Conservation (phyloP, 176 grass and related monocot species). For the Poa annua region DNA sequence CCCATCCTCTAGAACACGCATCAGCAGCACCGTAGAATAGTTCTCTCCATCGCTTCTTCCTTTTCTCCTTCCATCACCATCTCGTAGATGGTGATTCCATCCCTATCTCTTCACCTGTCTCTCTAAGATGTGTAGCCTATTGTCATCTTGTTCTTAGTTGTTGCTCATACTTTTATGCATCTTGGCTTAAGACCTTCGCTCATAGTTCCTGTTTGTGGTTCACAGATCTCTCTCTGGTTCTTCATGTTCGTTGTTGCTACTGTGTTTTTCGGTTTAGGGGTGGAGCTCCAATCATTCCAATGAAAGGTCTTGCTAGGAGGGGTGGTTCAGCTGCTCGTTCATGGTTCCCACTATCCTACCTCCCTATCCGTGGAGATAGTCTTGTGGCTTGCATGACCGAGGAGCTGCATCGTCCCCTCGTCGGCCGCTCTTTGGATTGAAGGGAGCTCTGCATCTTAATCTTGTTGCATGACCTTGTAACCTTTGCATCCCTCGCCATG, state of each 20-base stretch:
- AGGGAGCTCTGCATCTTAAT: conserved; percentile 84
- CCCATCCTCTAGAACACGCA: neutral
- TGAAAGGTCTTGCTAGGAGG: conserved; percentile 51
- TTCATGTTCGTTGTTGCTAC: neutral
- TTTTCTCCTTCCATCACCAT: neutral
- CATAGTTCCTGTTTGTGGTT: neutral
- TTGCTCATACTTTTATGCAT: neutral
- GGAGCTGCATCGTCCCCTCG: conserved; percentile 62
- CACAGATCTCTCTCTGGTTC: neutral
- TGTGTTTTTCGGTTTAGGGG: conserved; percentile 36
- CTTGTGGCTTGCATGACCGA: conserved; percentile 83
- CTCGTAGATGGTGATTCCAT: neutral
- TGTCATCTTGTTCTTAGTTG: neutral
- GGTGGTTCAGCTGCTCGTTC: conserved; percentile 68
- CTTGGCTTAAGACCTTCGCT: too few species aligned
- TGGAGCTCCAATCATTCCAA: conserved; percentile 67
- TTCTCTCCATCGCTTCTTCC: neutral
- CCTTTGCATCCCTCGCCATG: neutral
- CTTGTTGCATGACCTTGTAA: neutral
- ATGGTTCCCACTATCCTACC: conserved; percentile 85
- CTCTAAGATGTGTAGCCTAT: neutral
- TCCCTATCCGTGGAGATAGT: conserved; percentile 56
- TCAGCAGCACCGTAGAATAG: conserved; percentile 23
- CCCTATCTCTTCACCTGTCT: neutral
- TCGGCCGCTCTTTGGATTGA: conserved; percentile 84